Conservation (phyloP, 106 monocot genomes). For the Cymbidium sinense region DNA sequence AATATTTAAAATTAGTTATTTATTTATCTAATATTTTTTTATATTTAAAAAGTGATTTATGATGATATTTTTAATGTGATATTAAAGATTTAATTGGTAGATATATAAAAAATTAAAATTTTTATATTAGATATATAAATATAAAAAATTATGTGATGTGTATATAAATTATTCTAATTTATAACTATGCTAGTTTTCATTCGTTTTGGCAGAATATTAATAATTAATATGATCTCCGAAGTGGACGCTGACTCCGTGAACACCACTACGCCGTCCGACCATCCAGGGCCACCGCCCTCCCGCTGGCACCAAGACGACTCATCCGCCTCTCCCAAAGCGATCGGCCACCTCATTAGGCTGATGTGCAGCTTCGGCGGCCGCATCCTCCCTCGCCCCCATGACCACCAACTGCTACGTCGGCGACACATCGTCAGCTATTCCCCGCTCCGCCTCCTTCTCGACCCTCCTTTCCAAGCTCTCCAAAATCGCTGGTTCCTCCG, state of each 20-base stretch:
- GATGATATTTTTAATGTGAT: too few species aligned
- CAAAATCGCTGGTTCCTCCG: slow-evolving; percentile 12
- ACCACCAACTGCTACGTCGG: slow-evolving; percentile 64
- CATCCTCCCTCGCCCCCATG: slow-evolving; percentile 56
- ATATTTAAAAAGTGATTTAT: too few species aligned
- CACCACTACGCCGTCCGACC: not conserved
- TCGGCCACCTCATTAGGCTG: slow-evolving; percentile 28
- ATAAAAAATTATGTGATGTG: too few species aligned
- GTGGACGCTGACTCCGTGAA: not conserved
- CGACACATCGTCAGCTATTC: slow-evolving; percentile 28
- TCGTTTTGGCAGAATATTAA: too few species aligned
- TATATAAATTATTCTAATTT: too few species aligned
- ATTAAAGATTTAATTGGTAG: too few species aligned
- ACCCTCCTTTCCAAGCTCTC: slow-evolving; percentile 49
- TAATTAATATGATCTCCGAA: not conserved
- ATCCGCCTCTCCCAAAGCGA: not conserved
- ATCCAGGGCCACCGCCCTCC: not conserved
- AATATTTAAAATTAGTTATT: too few species aligned
- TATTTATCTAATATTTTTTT: too few species aligned
- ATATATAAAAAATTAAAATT: too few species aligned
- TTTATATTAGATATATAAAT: too few species aligned
- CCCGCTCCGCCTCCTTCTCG: slow-evolving; percentile 30
- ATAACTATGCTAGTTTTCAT: too few species aligned
- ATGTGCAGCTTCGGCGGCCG: slow-evolving; percentile 74
- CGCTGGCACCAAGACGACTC: slow-evolving; percentile 5